Conservation (phyloP, 2,329 filamentous ascomycete species). For the Graphilbum ipis-grandicollis region DNA sequence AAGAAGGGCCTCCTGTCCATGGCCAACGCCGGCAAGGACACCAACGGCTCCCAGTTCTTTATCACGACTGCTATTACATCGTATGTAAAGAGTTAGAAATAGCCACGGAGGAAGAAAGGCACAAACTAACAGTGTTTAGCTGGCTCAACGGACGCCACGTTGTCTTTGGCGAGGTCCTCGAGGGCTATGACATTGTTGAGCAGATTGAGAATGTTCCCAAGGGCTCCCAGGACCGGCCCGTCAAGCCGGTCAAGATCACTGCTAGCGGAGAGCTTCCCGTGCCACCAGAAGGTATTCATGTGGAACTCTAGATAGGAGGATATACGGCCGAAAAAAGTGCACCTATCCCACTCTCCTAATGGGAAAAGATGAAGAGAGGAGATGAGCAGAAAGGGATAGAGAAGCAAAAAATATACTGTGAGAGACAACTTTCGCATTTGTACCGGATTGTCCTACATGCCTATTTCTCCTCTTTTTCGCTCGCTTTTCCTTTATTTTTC, state of each 20-base stretch:
- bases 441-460: no score
- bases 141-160: conserved; percentile 78
- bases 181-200: conserved; percentile 67
- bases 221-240: conserved; percentile 48
- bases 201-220: conserved; percentile 61
- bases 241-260: conserved; percentile 52
- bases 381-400: no score
- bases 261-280: conserved; percentile 75
- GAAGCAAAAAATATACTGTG: no score
- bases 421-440: no score
- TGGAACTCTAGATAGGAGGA: conserved; percentile 53
- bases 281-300: conserved; percentile 81
- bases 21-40: conserved; percentile 73
- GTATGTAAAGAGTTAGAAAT: conserved; percentile 24
- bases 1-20: conserved; percentile 72
- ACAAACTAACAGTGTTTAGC: conserved; percentile 13
- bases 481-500: neutral
- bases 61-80: conserved; percentile 69
- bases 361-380: no score
- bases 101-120: neutral
- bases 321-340: no score
- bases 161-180: conserved; percentile 76
- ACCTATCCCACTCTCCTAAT: no score
- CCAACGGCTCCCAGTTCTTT: conserved; percentile 83
- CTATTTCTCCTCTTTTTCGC: no score